phyloP scores from a whole-genome alignment of 2,329 filamentous ascomycete genomes.

The Fusarium vanettenii region DNA sequence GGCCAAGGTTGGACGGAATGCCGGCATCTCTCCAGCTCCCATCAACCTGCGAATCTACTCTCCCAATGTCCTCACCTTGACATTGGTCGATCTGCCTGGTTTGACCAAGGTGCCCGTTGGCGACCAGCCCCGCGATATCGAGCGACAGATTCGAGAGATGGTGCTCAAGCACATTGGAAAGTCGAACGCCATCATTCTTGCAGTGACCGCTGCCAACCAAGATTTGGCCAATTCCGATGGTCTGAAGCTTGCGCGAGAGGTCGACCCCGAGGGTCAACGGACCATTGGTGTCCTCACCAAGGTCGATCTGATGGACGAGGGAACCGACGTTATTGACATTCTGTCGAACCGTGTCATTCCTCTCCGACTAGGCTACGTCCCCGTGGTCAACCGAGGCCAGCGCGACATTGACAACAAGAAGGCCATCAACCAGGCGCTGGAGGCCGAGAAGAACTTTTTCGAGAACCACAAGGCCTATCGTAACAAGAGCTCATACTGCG shows the following conservation, averaged over 20 bases:
- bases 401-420: constrained; percentile 99
- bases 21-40: constrained; percentile 93
- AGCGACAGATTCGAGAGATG: constrained; percentile 97
- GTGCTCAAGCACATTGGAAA: constrained; percentile 99
- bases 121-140: constrained; percentile 96
- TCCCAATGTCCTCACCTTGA: constrained; percentile 96
- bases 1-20: constrained; percentile 94
- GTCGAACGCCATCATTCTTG: constrained; percentile 96
- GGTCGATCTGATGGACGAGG: constrained; percentile 98
- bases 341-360: constrained; percentile 97
- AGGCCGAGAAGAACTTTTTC: constrained; percentile 96
- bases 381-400: constrained; percentile 97
- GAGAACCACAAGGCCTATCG: constrained; percentile 98
- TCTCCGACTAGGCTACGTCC: constrained; percentile 92
- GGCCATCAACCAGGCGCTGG: constrained; percentile 88
- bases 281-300: constrained; percentile 99
- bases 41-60: constrained; percentile 99
- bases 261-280: constrained; percentile 95
- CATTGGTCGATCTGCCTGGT: constrained; percentile 94
- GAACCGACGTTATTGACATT: constrained; percentile 98
- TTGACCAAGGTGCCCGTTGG: constrained; percentile 97
- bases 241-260: constrained; percentile 93
- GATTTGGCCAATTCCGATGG: constrained; percentile 99
- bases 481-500: constrained; percentile 98
- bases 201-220: constrained; percentile 95